Base-by-base conservation (phyloP, 805 yeast species). In the Wickerhamomyces bovis region DNA sequence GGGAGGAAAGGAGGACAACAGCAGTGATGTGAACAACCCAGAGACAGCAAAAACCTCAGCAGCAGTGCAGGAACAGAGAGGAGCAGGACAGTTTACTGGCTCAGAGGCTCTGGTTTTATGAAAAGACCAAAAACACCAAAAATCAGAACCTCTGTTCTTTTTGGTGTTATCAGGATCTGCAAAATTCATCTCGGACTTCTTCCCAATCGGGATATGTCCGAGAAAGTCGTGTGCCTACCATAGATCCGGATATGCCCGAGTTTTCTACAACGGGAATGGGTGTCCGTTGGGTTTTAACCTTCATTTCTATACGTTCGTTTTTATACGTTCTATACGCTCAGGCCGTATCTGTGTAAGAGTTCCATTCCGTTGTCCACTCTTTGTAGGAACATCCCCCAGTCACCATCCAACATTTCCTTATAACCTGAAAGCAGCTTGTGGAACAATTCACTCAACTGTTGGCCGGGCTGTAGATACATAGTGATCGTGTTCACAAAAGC, bases 401-500 rank as follows among this genome's bases (percentile, higher is more conserved):
- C 69, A 1, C 58, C 67, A 2, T 83, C 84, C 47, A 77, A 53
- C 38, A 78, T 67, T 18, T 55, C 63, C 50, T 71, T 69, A 59
- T 78, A 79, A 25, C 78, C 75, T 18, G 50, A 44, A 13, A 50
- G 75, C 26, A 80, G 56, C 46, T 75, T 70, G 43, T 64, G 66
- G 55, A 82, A 80, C 49, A 66, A 53, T 13, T 63, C 63, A 20
- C 62, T 68, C 46, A 81, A 66, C 42, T 67, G 65, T 16, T 67
- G 74, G 15, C 77, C 68, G 1, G 86, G 84, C 33, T 65, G 70
- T 31, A 65, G 63, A 56, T 80, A 82, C 57, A 66, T 69, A 0
- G 77, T 85, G 44, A 85, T 75, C 49, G 87, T 76, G 43, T 75
- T 77, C 26, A 84, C 60, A 49, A 86, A 80, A 36, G 70, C 64